These are phyloP conservation scores for Exophiala phaeomuriformis DNA, from an alignment of 2,329 filamentous ascomycete species.

Conservation along the genomic window DNA sequence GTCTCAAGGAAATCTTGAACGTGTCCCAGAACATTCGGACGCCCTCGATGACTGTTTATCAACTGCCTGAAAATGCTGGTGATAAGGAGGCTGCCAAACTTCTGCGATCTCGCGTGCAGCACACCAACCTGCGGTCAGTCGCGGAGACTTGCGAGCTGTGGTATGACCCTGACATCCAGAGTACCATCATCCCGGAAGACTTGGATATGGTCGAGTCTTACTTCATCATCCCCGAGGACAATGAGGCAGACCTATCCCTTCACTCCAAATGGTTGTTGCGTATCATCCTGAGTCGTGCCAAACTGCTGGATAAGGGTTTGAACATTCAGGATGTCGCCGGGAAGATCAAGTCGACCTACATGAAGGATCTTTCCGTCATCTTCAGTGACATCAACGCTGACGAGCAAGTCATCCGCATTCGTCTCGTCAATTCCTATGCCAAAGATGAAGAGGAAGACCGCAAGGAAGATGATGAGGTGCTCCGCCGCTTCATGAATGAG, in stretches of 20 bases:
- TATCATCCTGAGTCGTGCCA: conserved; percentile 85
- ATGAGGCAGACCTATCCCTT: conserved; percentile 51
- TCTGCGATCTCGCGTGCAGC: conserved; percentile 83
- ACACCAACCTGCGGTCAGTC: conserved; percentile 86
- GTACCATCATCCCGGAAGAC: conserved; percentile 81
- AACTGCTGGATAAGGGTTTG: conserved; percentile 89
- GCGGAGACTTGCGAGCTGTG: conserved; percentile 92
- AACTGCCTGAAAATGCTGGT: conserved; percentile 53
- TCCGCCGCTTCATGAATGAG: conserved; percentile 86
- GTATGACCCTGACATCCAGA: conserved; percentile 85
- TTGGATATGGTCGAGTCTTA: conserved; percentile 93
- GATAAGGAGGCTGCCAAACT: conserved; percentile 75
- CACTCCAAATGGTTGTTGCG: conserved; percentile 95
- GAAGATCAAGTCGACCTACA: conserved; percentile 83
- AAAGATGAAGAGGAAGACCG: conserved; percentile 67
- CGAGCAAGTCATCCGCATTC: conserved; percentile 86
- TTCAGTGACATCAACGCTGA: conserved; percentile 98
- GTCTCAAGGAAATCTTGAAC: conserved; percentile 98
- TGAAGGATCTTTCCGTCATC: conserved; percentile 77
- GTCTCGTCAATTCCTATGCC: conserved; percentile 62
- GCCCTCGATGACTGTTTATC: conserved; percentile 89
- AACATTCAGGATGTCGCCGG: conserved; percentile 84
- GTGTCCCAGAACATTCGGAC: conserved; percentile 98
- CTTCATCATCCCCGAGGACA: conserved; percentile 86
- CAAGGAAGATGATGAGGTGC: conserved; percentile 81